A percentile compares a stretch with the other conserved stretches of the same genome.
Conservation (phyloP, 192 early-diverging fungal genomes). For the Coemansia sp. region DNA sequence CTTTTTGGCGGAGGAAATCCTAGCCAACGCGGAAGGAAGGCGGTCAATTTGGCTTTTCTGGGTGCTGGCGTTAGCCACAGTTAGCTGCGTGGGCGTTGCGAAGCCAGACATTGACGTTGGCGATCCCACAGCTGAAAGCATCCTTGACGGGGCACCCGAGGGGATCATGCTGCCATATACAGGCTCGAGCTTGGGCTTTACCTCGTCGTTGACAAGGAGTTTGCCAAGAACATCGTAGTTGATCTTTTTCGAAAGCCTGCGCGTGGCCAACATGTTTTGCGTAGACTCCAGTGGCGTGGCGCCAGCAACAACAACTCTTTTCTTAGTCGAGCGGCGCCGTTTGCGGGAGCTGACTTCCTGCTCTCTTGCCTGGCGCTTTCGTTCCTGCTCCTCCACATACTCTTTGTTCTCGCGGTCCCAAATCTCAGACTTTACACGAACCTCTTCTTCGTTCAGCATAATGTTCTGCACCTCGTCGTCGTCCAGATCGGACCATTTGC, state of each 20-base stretch:
- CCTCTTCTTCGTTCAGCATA: slow-evolving; percentile 76
- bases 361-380: slow-evolving; percentile 44
- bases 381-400: slow-evolving; percentile 69
- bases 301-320: slow-evolving; percentile 36
- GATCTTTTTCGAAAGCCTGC: slow-evolving; percentile 87
- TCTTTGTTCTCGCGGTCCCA: slow-evolving; percentile 92
- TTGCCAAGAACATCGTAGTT: slow-evolving; percentile 81
- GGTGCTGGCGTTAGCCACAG: slow-evolving; percentile 21
- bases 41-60: slow-evolving; percentile 30
- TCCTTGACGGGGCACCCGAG: slow-evolving; percentile 52
- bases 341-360: slow-evolving; percentile 27
- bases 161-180: slow-evolving; percentile 49
- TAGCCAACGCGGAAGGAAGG: slow-evolving; percentile 41
- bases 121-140: slow-evolving; percentile 37
- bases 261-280: slow-evolving; percentile 69
- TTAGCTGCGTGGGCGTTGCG: slow-evolving; percentile 33
- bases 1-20: slow-evolving; percentile 12
- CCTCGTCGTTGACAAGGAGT: slow-evolving; percentile 60
- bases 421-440: slow-evolving; percentile 73
- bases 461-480: slow-evolving; percentile 74
- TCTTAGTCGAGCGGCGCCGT: slow-evolving; percentile 35
- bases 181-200: slow-evolving; percentile 31
- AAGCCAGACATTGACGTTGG: slow-evolving; percentile 28
- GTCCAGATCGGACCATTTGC: slow-evolving; percentile 65
- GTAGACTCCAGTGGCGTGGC: slow-evolving; percentile 79